A percentile compares a stretch with the other conserved stretches of the same genome.
phyloP scores from a whole-genome alignment of 1,284 basidiomycete species.

The Singerocomus rubriflavus region DNA sequence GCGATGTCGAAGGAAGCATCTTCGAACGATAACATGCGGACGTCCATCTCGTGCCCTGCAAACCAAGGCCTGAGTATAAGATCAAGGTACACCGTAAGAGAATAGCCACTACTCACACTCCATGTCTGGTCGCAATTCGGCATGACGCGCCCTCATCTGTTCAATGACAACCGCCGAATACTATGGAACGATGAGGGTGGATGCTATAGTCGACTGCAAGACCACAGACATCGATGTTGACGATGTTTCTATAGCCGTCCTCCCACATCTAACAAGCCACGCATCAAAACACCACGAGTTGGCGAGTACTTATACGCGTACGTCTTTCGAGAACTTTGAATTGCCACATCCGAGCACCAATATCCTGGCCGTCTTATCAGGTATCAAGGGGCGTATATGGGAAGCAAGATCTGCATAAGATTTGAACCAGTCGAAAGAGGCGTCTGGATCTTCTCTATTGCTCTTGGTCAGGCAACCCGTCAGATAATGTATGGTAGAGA shows the following conservation, averaged over 20 bases:
- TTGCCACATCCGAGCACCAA: constrained; percentile 93
- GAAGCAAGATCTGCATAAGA: constrained; percentile 65
- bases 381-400: constrained; percentile 60
- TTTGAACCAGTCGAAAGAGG: constrained; percentile 87
- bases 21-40: constrained; percentile 69
- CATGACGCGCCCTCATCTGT: constrained; percentile 71
- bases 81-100: background rate
- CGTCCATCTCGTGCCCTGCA: constrained; percentile 88
- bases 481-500: background rate
- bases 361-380: constrained; percentile 63
- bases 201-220: background rate
- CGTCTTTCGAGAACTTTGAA: constrained; percentile 75
- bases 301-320: constrained; percentile 31
- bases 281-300: background rate
- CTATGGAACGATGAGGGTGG: constrained; percentile 37
- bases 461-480: background rate
- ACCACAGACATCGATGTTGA: constrained; percentile 74
- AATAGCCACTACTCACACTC: constrained; percentile 51
- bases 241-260: constrained; percentile 81
- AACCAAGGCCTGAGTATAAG: background rate
- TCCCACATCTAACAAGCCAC: constrained; percentile 73
- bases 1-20: constrained; percentile 76
- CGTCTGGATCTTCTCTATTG: constrained; percentile 57
- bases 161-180: constrained; percentile 81
- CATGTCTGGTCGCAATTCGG: constrained; percentile 62